Base-by-base conservation (phyloP, 2,329 filamentous ascomycete genomes). In the Sordariomycetes sp. region DNA sequence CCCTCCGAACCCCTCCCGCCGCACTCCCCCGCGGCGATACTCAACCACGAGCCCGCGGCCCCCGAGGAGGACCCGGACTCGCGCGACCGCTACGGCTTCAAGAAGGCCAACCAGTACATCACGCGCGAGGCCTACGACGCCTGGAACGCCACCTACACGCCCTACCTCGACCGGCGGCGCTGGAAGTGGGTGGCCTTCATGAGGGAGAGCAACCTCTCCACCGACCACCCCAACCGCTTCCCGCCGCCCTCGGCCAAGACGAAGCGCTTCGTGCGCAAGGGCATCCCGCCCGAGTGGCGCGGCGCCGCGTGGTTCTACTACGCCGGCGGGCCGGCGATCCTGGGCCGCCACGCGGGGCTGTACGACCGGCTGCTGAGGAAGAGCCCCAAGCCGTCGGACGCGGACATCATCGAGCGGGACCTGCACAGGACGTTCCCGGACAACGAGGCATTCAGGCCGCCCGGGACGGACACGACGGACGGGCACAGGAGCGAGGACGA, bases 251-350 rank as follows among this genome's bases (percentile, higher is more conserved):
- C 85, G 55, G 82, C 86, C 53, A 96, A 95, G 71, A 84, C 94
- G 51, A 96, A 95, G 72, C 82, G 91, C 20, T 97, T 94, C 68
- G 83, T 96, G 54, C 85, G 92, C 56, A 97, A 97, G 71, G 93
- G 93, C 18, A 93, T 97, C 55, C 93, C 93, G 3, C 90, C 92
- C 0, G 90, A 96, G 63, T 96, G 91, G 85, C 84, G 93, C 66
- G 93, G 93, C n/a, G 88, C 89, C 6, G 93, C 93, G 53, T 97
- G 93, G 93, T 97, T 96, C 71, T 97, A 89, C 74, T 97, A 97
- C 69, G 90, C 91, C 12, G 90, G 90, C 22, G 93, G 93, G 1
- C 90, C 90, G 25, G 84, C 86, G 53, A 87, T 90, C 63, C 71
- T 96, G 60, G 81, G 84, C 56, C 87, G 89, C 66, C 82, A 95